Base-by-base conservation (phyloP, 495 filamentous ascomycete genomes). In the Staphylotrichum longicolle region DNA sequence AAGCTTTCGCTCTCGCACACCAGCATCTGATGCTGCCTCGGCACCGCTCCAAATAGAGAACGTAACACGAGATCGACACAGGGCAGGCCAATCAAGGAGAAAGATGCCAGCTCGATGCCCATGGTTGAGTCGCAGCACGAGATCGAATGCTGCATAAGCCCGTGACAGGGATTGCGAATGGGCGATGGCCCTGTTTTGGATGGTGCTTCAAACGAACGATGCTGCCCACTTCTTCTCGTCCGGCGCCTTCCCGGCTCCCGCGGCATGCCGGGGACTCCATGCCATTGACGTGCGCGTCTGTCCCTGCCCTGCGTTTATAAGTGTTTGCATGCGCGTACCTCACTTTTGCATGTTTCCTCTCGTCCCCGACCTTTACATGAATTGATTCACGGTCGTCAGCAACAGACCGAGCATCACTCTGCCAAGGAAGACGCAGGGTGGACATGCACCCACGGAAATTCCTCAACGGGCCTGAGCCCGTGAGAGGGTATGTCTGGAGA, bases 391-490 rank as follows among this genome's bases (percentile, higher is more conserved):
- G 20, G 20, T 27, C 20, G 20, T 27, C 20, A 27, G 20, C 20
- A 27, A 27, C 20, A 27, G 20, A 27, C 20, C 20, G 20, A 27
- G 20, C 20, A 27, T 27, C 20, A 27, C 20, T 27, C 20, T 27
- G 20, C 20, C 20, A 39, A 39, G 37, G 7, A 39, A 39, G 37
- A 39, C 42, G n/a, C 7, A 33, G 11, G 48, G 30, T 51, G 2
- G 47, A 12, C 8, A 60, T 60, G 49, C 46, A 49, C 12, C 35
- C 27, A 10, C 62, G 34, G 42, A 60, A 57, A 42, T 64, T 64
- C 53, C 27, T 64, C 51, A 64, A 64, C 40, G 58, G 58, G 20
- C 62, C 62, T 42, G 62, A 64, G 46, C 62, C 62, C 9, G 44
- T 64, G 33, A 51, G 49, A 41, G 63, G 58, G 59, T 61, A 33